Conservation (phyloP, 1,284 basidiomycete species). For the Trichosporon sp. region DNA sequence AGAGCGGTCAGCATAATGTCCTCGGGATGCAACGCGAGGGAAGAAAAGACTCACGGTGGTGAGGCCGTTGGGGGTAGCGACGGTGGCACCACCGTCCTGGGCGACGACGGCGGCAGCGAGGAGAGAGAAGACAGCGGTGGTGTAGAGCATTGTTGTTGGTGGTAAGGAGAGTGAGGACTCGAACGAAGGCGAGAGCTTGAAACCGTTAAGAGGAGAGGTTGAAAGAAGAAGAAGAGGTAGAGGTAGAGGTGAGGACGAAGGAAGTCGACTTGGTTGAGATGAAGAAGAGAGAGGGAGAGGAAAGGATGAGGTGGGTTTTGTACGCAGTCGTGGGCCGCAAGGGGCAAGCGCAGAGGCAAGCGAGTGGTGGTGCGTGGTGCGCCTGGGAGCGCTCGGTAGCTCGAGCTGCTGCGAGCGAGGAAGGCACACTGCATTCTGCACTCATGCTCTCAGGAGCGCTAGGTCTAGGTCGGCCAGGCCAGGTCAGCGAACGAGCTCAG, state of each 20-base stretch:
- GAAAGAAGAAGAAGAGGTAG: not conserved
- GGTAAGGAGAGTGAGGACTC: not conserved
- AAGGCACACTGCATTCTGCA: no score
- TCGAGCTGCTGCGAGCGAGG: not conserved
- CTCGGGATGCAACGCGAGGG: not conserved
- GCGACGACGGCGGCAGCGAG: conserved; percentile 23
- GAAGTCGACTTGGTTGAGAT: conserved; percentile 5
- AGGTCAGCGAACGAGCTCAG: no score
- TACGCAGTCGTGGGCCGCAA: not conserved
- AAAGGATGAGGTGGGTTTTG: not conserved
- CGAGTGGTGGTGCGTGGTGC: not conserved
- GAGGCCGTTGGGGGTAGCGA: conserved; percentile 58
- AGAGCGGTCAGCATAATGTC: not conserved
- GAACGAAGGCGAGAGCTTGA: conserved; percentile 12
- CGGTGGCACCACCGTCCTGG: conserved; percentile 50
- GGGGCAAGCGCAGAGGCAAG: not conserved
- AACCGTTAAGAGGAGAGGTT: not conserved
- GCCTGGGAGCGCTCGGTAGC: not conserved
- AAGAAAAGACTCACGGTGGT: conserved; percentile 19
- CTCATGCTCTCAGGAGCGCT: not conserved
- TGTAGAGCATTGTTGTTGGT: conserved; percentile 15
- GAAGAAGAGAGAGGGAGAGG: conserved; percentile 5
- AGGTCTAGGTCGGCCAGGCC: no score
- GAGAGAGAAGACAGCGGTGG: conserved; percentile 18
- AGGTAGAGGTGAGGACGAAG: not conserved